Evolutionary conservation across 1,284 basidiomycete genomes (phyloP).

Genomic region (Chondrostereum purpureum): DNA sequence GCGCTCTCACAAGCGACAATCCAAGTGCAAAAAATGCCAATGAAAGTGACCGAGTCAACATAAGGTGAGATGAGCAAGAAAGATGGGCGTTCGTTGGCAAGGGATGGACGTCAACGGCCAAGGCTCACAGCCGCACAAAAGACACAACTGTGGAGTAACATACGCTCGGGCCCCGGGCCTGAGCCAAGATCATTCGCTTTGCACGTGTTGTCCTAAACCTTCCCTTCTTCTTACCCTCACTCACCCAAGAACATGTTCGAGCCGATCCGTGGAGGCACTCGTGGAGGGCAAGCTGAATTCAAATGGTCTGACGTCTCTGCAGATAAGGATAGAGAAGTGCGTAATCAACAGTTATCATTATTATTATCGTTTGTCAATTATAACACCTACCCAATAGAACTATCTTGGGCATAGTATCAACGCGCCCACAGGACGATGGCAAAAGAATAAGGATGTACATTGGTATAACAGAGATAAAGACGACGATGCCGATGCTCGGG

Average conservation of each 20-base stretch:
- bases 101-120: not conserved
- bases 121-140: too few relatives aligned
- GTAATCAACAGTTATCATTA: too few relatives aligned
- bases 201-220: not conserved
- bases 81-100: not conserved
- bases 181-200: not conserved
- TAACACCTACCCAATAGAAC: slow-evolving; percentile 43
- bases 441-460: slow-evolving; percentile 91
- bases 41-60: slow-evolving; percentile 6
- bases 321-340: slow-evolving; percentile 86
- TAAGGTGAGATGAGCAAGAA: not conserved
- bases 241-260: slow-evolving; percentile 52
- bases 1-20: slow-evolving; percentile 28
- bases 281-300: slow-evolving; percentile 87
- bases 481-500: slow-evolving; percentile 37
- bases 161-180: too few relatives aligned
- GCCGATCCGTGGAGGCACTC: slow-evolving; percentile 76
- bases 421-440: slow-evolving; percentile 89
- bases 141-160: too few relatives aligned
- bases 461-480: slow-evolving; percentile 77
- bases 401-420: slow-evolving; percentile 91
- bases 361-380: slow-evolving; percentile 2
- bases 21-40: slow-evolving; percentile 22
- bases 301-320: slow-evolving; percentile 87
- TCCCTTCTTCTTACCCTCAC: not conserved